Percentiles rank a stretch among this genome's conserved stretches.
Conservation (phyloP, 2,329 filamentous ascomycete species). For the Elsinoe arachidis region DNA sequence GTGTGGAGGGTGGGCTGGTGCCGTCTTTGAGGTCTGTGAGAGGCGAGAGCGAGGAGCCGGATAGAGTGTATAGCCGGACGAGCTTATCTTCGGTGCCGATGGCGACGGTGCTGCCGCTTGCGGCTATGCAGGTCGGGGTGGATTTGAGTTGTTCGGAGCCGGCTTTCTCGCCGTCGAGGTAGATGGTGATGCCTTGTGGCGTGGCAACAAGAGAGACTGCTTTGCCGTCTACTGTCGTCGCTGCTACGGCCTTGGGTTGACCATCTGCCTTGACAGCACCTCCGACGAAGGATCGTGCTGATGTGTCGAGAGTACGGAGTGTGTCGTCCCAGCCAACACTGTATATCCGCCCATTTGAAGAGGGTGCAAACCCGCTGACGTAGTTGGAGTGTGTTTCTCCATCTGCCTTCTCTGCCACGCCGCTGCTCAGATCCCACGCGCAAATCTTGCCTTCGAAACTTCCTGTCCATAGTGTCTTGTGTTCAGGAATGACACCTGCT, state of each 20-base stretch:
- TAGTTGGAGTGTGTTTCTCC: conserved; percentile 81
- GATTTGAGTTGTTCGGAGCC: conserved; percentile 47
- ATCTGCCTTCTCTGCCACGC: conserved; percentile 61
- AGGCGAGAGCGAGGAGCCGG: conserved; percentile 42
- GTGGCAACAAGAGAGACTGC: conserved; percentile 44
- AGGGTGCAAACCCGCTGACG: conserved; percentile 63
- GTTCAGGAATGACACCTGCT: conserved; percentile 48
- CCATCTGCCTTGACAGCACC: conserved; percentile 58
- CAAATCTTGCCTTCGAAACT: conserved; percentile 85
- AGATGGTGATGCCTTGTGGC: conserved; percentile 49
- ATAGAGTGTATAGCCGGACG: conserved; percentile 63
- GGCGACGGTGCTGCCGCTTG: conserved; percentile 58
- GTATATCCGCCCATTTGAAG: conserved; percentile 51
- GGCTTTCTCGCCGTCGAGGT: conserved; percentile 45
- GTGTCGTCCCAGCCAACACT: conserved; percentile 93
- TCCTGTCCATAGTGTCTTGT: conserved; percentile 70
- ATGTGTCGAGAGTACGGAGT: conserved; percentile 67
- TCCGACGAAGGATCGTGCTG: conserved; percentile 66
- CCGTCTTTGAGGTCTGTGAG: conserved; percentile 55
- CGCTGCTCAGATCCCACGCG: conserved; percentile 69
- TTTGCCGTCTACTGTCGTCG: conserved; percentile 48
- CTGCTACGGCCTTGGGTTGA: conserved; percentile 69
- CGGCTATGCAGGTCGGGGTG: conserved; percentile 59
- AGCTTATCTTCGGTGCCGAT: conserved; percentile 67
- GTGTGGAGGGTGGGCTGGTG: conserved; percentile 62